Evolutionary conservation across 1,139 yeast genomes (phyloP).

Genomic region (Geotrichum europaeum): DNA sequence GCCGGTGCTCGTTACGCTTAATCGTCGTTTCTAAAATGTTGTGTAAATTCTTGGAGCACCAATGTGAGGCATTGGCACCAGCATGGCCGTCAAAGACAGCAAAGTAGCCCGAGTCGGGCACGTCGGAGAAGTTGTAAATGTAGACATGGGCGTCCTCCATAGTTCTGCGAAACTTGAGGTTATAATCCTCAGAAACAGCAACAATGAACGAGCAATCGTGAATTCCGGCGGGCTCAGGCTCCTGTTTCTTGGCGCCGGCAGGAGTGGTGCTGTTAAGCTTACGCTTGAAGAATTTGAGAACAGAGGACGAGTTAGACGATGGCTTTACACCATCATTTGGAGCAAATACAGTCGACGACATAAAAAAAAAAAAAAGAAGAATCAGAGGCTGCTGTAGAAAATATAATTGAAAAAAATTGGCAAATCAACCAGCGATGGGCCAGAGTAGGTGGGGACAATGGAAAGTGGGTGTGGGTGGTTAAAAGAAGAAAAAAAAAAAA

Average conservation of each 20-base stretch:
- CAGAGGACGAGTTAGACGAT: slow-evolving; percentile 1
- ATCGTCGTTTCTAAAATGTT: slow-evolving; percentile 54
- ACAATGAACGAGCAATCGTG: slow-evolving; percentile 41
- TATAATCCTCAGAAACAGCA: slow-evolving; percentile 87
- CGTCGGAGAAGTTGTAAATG: slow-evolving; percentile 84
- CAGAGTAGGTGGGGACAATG: too few species aligned
- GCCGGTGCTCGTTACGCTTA: slow-evolving; percentile 8
- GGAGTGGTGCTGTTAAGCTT: slow-evolving; percentile 10
- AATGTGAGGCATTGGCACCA: slow-evolving; percentile 86
- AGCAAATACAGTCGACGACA: slow-evolving; percentile 11
- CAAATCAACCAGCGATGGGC: too few species aligned
- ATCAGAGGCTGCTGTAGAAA: background rate
- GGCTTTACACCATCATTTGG: slow-evolving; percentile 10
- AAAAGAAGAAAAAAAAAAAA: too few species aligned
- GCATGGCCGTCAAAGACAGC: slow-evolving; percentile 98
- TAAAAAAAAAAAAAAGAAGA: background rate
- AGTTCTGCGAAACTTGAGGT: slow-evolving; percentile 69
- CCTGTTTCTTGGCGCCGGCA: slow-evolving; percentile 18
- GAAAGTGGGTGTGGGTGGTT: too few species aligned
- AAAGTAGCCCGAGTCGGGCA: slow-evolving; percentile 90
- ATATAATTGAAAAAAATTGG: too few species aligned
- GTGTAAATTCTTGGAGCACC: slow-evolving; percentile 91
- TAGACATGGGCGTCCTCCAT: slow-evolving; percentile 98
- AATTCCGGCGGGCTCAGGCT: slow-evolving; percentile 12
- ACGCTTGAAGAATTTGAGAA: slow-evolving; percentile 12